Evolutionary conservation across 352 stramenopile species (phyloP).

Genomic region (Thalassiosira sp.): DNA sequence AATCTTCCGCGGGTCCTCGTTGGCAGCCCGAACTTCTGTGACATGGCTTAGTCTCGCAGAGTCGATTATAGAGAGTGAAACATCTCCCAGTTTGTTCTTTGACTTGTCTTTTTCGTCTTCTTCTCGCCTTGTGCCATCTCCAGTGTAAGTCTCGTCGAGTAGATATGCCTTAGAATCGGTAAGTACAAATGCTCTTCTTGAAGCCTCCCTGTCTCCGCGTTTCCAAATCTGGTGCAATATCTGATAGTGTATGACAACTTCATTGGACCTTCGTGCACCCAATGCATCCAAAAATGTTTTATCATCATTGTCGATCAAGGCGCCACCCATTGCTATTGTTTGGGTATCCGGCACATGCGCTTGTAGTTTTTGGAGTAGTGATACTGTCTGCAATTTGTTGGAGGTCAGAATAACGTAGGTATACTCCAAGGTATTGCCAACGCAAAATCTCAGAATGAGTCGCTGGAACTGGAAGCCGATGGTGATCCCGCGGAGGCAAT

Average conservation of each 20-base stretch:
- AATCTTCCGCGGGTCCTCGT: slow-evolving; percentile 72
- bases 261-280: slow-evolving; percentile 41
- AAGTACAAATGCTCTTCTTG: slow-evolving; percentile 68
- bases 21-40: slow-evolving; percentile 70
- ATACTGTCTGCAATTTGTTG: slow-evolving; percentile 70
- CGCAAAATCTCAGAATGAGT: slow-evolving; percentile 65
- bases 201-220: slow-evolving; percentile 53
- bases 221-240: slow-evolving; percentile 79
- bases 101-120: slow-evolving; percentile 15
- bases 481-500: slow-evolving; percentile 62
- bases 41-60: slow-evolving; percentile 60
- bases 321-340: slow-evolving; percentile 21
- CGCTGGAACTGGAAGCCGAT: slow-evolving; percentile 83
- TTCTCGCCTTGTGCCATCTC: slow-evolving; percentile 54
- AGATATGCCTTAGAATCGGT: slow-evolving; percentile 76
- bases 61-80: slow-evolving; percentile 63
- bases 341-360: slow-evolving; percentile 41
- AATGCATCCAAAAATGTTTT: slow-evolving; percentile 66
- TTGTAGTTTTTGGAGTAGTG: slow-evolving; percentile 71
- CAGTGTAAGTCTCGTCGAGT: slow-evolving; percentile 74
- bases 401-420: slow-evolving; percentile 70
- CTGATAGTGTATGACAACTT: slow-evolving; percentile 78
- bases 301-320: slow-evolving; percentile 77
- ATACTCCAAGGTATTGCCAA: slow-evolving; percentile 60
- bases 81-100: slow-evolving; percentile 47